A percentile compares a stretch with the other conserved stretches of the same genome.
phyloP scores from a whole-genome alignment of 2,329 filamentous ascomycete genomes.

The Xylariales sp. region DNA sequence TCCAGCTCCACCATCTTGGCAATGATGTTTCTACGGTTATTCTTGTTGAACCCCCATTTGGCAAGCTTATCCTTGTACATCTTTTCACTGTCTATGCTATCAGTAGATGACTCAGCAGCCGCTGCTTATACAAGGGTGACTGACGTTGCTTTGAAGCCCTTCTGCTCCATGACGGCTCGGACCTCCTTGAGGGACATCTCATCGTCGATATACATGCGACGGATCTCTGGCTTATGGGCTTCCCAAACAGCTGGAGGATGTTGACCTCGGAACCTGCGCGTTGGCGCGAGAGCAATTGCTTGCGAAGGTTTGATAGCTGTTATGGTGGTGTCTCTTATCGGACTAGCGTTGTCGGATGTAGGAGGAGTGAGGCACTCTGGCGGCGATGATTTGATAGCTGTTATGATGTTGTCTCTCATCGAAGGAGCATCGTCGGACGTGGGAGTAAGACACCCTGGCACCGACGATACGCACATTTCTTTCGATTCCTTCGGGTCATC shows the following conservation, averaged over 20 bases:
- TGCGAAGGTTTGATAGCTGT: not conserved
- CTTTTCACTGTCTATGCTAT: constrained; percentile 12
- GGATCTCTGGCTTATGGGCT: constrained; percentile 17
- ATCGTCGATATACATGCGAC: constrained; percentile 19
- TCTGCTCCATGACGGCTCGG: constrained; percentile 16
- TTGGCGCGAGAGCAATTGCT: not conserved
- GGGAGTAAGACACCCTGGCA: too few species aligned
- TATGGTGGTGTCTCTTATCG: not conserved
- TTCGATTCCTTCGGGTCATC: too few species aligned
- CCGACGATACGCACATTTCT: too few species aligned
- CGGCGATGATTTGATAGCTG: too few species aligned
- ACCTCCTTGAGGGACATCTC: constrained; percentile 17
- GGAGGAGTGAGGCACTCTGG: too few species aligned
- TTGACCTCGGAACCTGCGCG: constrained; percentile 8
- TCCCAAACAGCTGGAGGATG: constrained; percentile 18
- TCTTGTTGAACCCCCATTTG: constrained; percentile 22
- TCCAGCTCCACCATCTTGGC: constrained; percentile 19
- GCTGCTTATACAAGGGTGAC: too few species aligned
- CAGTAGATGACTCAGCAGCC: too few species aligned
- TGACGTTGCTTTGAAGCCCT: constrained; percentile 19
- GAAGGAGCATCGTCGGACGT: too few species aligned
- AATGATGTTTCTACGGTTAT: constrained; percentile 20
- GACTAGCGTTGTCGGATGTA: too few species aligned
- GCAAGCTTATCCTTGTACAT: constrained; percentile 22
- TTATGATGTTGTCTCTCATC: too few species aligned